phyloP scores from a whole-genome alignment of 257 asterid species.

The Lavandula angustifolia region DNA sequence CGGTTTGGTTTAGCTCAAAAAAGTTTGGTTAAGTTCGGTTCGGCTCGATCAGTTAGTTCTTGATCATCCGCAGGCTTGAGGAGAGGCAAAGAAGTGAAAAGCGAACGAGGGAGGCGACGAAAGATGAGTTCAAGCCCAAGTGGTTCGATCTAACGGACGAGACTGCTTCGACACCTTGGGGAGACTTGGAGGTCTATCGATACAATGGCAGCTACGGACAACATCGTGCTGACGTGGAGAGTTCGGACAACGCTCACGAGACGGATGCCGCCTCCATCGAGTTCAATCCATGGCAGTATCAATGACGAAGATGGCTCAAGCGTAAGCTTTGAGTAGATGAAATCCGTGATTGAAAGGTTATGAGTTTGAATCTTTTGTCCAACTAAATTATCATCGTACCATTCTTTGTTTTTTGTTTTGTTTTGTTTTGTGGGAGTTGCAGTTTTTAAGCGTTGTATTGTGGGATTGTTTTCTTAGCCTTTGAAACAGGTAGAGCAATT shows the following conservation, averaged over 20 bases:
- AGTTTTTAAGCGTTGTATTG: neutral
- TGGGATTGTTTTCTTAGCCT: too few relatives aligned
- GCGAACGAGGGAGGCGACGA: constrained; percentile 75
- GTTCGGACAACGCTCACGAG: constrained; percentile 46
- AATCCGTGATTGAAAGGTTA: too few relatives aligned
- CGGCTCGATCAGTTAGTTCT: too few relatives aligned
- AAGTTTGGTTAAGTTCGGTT: too few relatives aligned
- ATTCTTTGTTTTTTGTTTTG: neutral
- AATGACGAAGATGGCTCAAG: constrained; percentile 23
- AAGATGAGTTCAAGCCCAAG: constrained; percentile 65
- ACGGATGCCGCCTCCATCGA: constrained; percentile 50
- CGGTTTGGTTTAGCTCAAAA: neutral
- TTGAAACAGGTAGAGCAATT: too few relatives aligned
- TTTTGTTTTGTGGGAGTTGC: neutral
- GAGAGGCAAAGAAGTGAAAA: constrained; percentile 94
- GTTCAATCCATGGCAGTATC: constrained; percentile 92
- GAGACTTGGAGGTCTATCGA: constrained; percentile 76
- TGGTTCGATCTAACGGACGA: constrained; percentile 88
- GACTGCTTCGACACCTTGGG: constrained; percentile 86
- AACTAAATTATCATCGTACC: neutral
- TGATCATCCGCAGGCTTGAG: constrained; percentile 56
- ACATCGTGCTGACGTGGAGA: constrained; percentile 57
- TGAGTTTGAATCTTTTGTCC: too few relatives aligned
- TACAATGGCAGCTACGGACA: constrained; percentile 72
- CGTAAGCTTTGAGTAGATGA: neutral